Evolutionary conservation across 1,284 basidiomycete species (phyloP).

Genomic region (Ustilago loliicola): DNA sequence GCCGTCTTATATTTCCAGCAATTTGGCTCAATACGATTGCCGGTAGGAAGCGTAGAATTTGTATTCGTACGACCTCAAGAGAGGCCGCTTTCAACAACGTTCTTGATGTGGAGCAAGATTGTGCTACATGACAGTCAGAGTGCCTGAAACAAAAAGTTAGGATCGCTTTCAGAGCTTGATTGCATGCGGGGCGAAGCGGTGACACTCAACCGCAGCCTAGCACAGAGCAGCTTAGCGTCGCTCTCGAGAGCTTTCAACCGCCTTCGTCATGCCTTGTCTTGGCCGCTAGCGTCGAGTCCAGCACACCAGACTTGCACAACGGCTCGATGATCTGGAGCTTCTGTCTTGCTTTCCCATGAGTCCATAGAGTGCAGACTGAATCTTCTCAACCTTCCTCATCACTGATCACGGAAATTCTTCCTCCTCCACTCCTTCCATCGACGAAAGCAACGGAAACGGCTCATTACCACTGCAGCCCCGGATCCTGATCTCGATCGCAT

Average conservation of each 20-base stretch:
- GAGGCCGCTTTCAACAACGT: constrained; percentile 3
- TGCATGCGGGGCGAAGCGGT: constrained; percentile 6
- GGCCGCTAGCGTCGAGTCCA: constrained; percentile 4
- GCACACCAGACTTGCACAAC: not conserved
- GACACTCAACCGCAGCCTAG: not conserved
- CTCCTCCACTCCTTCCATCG: not conserved
- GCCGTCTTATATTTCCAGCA: not conserved
- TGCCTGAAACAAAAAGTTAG: constrained; percentile 7
- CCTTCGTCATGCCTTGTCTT: constrained; percentile 7
- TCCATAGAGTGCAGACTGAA: too few species aligned
- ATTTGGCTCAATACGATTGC: not conserved
- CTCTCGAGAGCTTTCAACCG: constrained; percentile 11
- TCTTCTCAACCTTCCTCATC: not conserved
- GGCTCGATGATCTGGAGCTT: not conserved
- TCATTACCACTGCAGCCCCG: not conserved
- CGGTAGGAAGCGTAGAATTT: not conserved
- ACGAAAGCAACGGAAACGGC: constrained; percentile 6
- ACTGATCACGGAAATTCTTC: not conserved
- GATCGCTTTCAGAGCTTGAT: not conserved
- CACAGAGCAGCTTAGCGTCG: not conserved
- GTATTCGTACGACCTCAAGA: not conserved
- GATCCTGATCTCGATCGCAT: not conserved
- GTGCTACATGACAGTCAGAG: not conserved
- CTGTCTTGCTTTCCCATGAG: not conserved
- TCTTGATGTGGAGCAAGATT: constrained; percentile 7